phyloP scores from a whole-genome alignment of 2,329 filamentous ascomycete species.

The Fusarium transvaalense region DNA sequence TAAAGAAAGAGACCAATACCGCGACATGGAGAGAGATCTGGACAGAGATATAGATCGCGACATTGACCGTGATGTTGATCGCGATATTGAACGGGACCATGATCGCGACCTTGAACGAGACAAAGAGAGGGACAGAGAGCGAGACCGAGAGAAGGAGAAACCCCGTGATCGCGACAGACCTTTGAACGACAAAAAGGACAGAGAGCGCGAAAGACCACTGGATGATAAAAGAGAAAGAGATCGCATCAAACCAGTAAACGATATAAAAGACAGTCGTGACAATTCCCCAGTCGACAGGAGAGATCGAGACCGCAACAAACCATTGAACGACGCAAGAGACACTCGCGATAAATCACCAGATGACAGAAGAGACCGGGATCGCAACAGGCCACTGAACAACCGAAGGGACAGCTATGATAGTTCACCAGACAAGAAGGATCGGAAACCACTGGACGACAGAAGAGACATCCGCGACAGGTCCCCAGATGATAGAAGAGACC shows the following conservation, averaged over 20 bases:
- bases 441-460: background rate
- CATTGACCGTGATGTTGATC: slow-evolving; percentile 18
- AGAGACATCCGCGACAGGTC: background rate
- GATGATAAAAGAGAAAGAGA: slow-evolving; percentile 6
- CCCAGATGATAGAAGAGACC: background rate
- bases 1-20: slow-evolving; percentile 17
- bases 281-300: background rate
- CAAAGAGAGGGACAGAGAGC: slow-evolving; percentile 12
- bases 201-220: background rate
- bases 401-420: background rate
- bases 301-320: slow-evolving; percentile 3
- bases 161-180: slow-evolving; percentile 19
- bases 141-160: slow-evolving; percentile 14
- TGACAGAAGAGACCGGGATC: slow-evolving; percentile 1
- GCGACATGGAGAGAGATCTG: slow-evolving; percentile 11
- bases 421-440: background rate
- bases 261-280: slow-evolving; percentile 10
- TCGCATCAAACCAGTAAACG: slow-evolving; percentile 2
- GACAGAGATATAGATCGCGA: slow-evolving; percentile 13
- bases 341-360: background rate
- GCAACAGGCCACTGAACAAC: background rate
- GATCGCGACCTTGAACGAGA: slow-evolving; percentile 18
- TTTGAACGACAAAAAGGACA: background rate
- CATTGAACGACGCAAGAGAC: background rate
- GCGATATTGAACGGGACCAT: slow-evolving; percentile 6